These are phyloP conservation scores for Euphorbia pulcherrima DNA, from an alignment of 345 rosid species.

Conservation along the genomic window DNA sequence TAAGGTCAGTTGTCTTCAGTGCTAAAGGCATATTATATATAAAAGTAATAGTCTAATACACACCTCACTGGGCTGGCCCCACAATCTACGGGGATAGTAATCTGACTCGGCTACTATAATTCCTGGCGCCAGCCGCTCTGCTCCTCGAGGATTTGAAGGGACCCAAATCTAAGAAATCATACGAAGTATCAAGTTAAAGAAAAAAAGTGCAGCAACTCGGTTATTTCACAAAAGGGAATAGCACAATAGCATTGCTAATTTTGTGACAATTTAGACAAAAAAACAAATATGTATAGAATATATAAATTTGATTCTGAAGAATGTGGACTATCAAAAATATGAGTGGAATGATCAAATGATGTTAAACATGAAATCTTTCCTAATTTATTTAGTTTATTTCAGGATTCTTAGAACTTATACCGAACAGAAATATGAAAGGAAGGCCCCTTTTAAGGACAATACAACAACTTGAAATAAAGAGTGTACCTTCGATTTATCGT, in stretches of 20 bases:
- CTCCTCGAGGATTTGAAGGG: constrained; percentile 93
- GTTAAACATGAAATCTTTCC: background rate
- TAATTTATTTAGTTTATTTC: background rate
- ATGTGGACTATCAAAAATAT: background rate
- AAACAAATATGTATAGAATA: background rate
- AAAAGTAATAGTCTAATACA: constrained; percentile 13
- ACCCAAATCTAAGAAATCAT: constrained; percentile 73
- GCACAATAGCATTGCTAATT: background rate
- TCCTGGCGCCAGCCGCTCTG: constrained; percentile 84
- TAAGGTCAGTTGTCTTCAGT: background rate
- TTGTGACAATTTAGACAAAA: background rate
- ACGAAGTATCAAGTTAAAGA: background rate
- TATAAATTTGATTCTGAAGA: background rate
- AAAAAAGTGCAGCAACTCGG: background rate
- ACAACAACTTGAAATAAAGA: background rate
- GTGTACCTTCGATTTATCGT: constrained; percentile 49
- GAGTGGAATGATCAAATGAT: background rate
- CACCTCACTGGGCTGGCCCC: constrained; percentile 95
- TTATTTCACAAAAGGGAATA: background rate
- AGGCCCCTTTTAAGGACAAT: background rate
- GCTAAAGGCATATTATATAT: background rate
- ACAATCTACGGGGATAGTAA: constrained; percentile 69
- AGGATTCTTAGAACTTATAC: background rate
- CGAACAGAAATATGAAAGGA: background rate
- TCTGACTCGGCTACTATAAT: constrained; percentile 84